phyloP scores from a whole-genome alignment of 371 early-diverging fungal genomes.

The Basidiobolus meristosporus region DNA sequence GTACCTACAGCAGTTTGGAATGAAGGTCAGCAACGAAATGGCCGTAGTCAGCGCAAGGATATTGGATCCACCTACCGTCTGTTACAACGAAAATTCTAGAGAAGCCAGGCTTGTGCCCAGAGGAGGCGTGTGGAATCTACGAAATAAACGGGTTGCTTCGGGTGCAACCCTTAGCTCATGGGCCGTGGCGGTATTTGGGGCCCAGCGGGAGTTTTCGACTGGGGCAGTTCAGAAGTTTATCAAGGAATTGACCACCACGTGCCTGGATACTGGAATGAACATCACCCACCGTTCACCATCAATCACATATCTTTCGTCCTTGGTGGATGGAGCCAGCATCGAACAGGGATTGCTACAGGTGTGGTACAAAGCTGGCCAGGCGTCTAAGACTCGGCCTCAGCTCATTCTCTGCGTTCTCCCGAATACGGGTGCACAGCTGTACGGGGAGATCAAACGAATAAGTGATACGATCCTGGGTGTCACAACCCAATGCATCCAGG shows the following conservation, averaged over 20 bases:
- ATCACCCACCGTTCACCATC: slow-evolving; percentile 14
- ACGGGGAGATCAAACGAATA: slow-evolving; percentile 85
- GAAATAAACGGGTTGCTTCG: slow-evolving; percentile 52
- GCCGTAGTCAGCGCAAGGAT: slow-evolving; percentile 32
- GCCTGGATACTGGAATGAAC: slow-evolving; percentile 32
- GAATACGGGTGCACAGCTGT: slow-evolving; percentile 65
- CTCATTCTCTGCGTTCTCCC: slow-evolving; percentile 66
- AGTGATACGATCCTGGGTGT: slow-evolving; percentile 80
- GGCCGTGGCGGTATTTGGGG: slow-evolving; percentile 48
- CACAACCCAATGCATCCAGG: slow-evolving; percentile 81
- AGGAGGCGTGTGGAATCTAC: slow-evolving; percentile 79
- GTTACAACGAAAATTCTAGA: slow-evolving; percentile 33
- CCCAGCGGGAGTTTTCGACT: slow-evolving; percentile 7
- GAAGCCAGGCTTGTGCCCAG: slow-evolving; percentile 50
- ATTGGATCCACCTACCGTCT: slow-evolving; percentile 51
- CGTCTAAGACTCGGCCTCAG: slow-evolving; percentile 51
- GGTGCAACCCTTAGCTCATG: slow-evolving; percentile 58
- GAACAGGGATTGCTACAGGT: background rate
- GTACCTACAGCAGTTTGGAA: slow-evolving; percentile 32
- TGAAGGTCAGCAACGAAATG: slow-evolving; percentile 36
- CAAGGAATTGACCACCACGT: slow-evolving; percentile 17
- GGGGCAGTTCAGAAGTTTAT: slow-evolving; percentile 22
- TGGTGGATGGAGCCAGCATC: slow-evolving; percentile 31
- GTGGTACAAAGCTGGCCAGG: slow-evolving; percentile 36
- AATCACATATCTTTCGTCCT: slow-evolving; percentile 42